A percentile compares a stretch with the other conserved stretches of the same genome.
phyloP scores from a whole-genome alignment of 148 eudicot species.

The Linanthus parryae region DNA sequence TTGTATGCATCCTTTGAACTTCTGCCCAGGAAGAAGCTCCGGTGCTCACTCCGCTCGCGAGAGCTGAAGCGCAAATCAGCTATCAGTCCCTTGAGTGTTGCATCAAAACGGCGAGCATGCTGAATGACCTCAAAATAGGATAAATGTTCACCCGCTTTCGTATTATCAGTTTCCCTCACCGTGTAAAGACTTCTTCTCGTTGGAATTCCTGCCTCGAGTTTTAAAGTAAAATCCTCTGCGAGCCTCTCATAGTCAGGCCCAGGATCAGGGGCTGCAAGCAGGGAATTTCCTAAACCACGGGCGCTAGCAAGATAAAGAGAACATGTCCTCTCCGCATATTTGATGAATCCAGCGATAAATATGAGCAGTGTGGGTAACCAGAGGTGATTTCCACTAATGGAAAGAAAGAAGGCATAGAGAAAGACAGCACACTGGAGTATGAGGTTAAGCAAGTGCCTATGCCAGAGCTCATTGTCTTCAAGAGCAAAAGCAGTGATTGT shows the following conservation, averaged over 20 bases:
- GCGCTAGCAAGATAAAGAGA: slow-evolving; percentile 12
- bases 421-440: background rate
- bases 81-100: slow-evolving; percentile 39
- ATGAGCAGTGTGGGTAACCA: slow-evolving; percentile 11
- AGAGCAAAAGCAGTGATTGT: slow-evolving; percentile 4
- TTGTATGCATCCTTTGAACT: slow-evolving; percentile 32
- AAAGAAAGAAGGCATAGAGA: background rate
- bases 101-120: slow-evolving; percentile 21
- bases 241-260: slow-evolving; percentile 44
- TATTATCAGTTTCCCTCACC: slow-evolving; percentile 25
- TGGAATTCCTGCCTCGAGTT: slow-evolving; percentile 22
- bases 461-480: slow-evolving; percentile 12
- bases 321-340: slow-evolving; percentile 4
- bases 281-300: slow-evolving; percentile 22
- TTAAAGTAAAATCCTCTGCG: slow-evolving; percentile 33
- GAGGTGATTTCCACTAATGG: background rate
- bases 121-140: slow-evolving; percentile 20
- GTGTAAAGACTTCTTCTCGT: slow-evolving; percentile 16
- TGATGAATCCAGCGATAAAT: slow-evolving; percentile 3
- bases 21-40: slow-evolving; percentile 29
- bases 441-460: slow-evolving; percentile 1
- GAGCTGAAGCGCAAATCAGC: slow-evolving; percentile 43
- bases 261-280: slow-evolving; percentile 36
- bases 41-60: slow-evolving; percentile 30
- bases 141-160: background rate